Evolutionary conservation across 768 basidiomycete species (phyloP), one percentile per base, ranked within the genome.

Genomic region (Brasilioporus rufonigricans): DNA sequence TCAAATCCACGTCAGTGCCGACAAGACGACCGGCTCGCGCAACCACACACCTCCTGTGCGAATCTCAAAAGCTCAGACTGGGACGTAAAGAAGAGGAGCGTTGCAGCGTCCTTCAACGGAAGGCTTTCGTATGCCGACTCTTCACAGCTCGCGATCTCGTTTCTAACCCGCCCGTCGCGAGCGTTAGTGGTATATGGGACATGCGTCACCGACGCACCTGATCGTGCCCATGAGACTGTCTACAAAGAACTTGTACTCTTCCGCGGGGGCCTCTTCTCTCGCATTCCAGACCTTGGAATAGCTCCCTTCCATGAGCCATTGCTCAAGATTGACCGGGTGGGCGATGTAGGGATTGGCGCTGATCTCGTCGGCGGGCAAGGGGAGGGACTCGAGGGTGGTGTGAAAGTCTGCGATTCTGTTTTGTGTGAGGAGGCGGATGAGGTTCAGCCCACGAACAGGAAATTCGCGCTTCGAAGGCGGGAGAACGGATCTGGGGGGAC

Each of bases 221-320:
- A 98, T 95, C 4, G 95, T 98, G 16, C 87, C 88, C 87, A 97
- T 92, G 64, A 97, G 76, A 62, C 90, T 90, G 65, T 95, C 91
- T 11, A 97, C 84, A 63, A 98, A 93, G 76, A 91, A 91, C 61
- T 89, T 91, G 77, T 97, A 97, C 68, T 98, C 96, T 59, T 93
- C 91, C 35, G 90, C 84, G 1, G 95, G 93, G 2, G 94, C 91
- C 63, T 93, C 87, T 60, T 91, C 91, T 60, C 94, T 83, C 35
- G 95, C 95, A 65, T 90, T 86, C 91, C 95, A 99, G 12, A 98
- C 96, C 70, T 96, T 96, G 73, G 91, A 93, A 71, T 98, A 99
- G 64, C 89, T 90, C 36, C 96, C 96, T 71, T 98, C 96, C 96
- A 99, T 99, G 43, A 98, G 80, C 91, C 95, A 98, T 47, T 90